Base-by-base conservation (phyloP, 768 basidiomycete species). In the Trametes elegans region DNA sequence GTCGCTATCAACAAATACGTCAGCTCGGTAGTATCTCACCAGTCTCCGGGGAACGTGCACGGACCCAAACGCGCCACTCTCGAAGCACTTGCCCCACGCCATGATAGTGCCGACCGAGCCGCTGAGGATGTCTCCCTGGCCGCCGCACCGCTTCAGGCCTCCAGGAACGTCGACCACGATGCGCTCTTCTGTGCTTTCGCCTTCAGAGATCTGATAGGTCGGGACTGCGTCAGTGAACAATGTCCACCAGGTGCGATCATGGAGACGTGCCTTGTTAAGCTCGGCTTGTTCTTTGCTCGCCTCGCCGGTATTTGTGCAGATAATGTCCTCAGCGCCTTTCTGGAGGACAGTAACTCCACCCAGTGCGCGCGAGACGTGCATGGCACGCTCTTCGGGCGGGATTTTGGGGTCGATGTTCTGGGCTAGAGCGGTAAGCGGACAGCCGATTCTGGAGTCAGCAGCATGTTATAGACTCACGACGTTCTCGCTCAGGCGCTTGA, bases 81-180 rank as follows among this genome's bases (percentile, higher is more conserved):
- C 93, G 68, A 90, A 98, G 63, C 90, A 93, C 68, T 88, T 90
- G 5, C 90, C 93, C 96, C 97, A 99, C 4, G 95, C 95, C 62
- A 98, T 75, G 68, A 97, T 83, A 2, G 93, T 83, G 0, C 94
- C 97, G 9, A 93, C 87, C 39, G 80, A 77, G 11, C 97, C 97
- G 63, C 87, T 89, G 51, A 98, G 69, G 32, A 99, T 84, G 71
- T 99, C 97, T 0, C 97, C 97, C 68, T 98, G 97, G 1, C 97
- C 97, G 11, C 97, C 96, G 64, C 93, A 95, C 51, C 97, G 76
- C 73, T 96, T 96, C 63, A 91, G 62, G 1, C 96, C 94, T 1
- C 97, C 97, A 49, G 81, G 73, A 0, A 78, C 72, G 59, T 88
- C 84, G 26, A 89, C 83, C 3, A 93, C 71, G 3, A 81, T 79